Base-by-base conservation (phyloP, 768 basidiomycete species). In the Mrakia gelida region DNA sequence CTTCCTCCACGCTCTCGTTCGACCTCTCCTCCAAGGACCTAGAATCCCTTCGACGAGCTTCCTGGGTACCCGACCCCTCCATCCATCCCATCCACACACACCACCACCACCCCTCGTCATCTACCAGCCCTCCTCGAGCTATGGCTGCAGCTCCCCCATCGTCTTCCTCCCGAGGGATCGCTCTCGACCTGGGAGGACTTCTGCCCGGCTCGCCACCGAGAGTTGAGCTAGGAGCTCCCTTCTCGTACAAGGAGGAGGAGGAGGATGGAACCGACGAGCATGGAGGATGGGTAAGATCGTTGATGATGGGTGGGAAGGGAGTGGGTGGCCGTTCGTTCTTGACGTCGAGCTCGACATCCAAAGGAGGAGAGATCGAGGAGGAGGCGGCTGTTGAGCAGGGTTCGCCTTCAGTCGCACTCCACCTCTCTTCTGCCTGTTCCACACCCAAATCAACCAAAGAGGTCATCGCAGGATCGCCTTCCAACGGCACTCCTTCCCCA, bases 21-120 rank as follows among this genome's bases (percentile, higher is more conserved):
- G 67, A 70, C 67, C 67, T 70, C 18, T 70, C 67, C n/a, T 34
- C 38, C 16, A 70, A 70, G 34, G 67, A 70, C 11, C 34, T 70
- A 15, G 34, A 34, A 9, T 26, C 34, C 41, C 67, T 70, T 41
- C 34, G 67, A 41, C 18, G 38, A 70, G 67, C 67, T 21, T 70
- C 67, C 9, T 70, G 67, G 67, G 26, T 23, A 4, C 38, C 67
- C 18, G 67, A 70, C n/a, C 67, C 67, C 26, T 43, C 63, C 30
- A 32, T 8, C 34, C 65, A 16, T 32, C 34, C 65, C 38, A 21
- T 16, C 30, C 26, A 65, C 32, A 23, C n/a, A 38, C 67, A 26
- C 38, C 21, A 70, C 26, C 34, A 41, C 41, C 38, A 70, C 15
- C 41, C 0, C 21, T 43, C 38, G 11, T 43, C 26, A 6, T 13